Evolutionary conservation across 768 basidiomycete species (phyloP), one percentile per base, ranked within the genome.

Genomic region (Suillus spraguei): DNA sequence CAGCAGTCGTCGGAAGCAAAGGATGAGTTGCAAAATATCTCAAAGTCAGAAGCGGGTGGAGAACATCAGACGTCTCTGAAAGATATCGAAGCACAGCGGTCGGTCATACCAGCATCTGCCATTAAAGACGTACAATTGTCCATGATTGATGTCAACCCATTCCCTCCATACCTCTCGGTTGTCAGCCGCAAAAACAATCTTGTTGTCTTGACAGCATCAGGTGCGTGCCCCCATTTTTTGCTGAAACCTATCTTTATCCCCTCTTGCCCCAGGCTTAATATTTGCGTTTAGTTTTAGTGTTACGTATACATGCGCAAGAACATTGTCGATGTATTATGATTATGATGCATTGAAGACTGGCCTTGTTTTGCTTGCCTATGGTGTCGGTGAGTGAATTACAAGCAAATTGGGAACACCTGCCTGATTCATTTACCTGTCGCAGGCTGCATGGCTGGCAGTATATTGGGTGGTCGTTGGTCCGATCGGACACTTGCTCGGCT

Each of bases 301-400:
- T 49, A 74, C 85, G 0, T 96, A 94, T 70, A 91, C 92, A 0
- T 85, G 87, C 4, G 82, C 93, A 13, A 81, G 90, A 62, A 93
- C 90, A 0, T 80, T 97, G 4, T 82, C 81, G 2, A 77, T 74
- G 13, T 73, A 78, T 17, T 97, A 96, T 67, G 72, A 81, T 42
- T 94, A 90, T 72, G 78, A 84, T 64, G 80, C 94, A 0, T 77
- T 97, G 6, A 77, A 84, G 62, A 89, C 90, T 28, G 95, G 95
- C 6, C 77, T 95, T 11, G 86, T 94, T 14, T 81, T 95, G 2
- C 82, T 97, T 3, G 74, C 88, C 0, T 91, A 83, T 70, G 94
- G 94, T 35, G 65, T 83, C 17, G 90, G 90, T 86, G 60, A 42
- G 81, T 68, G 47, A 4, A 32, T 58, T 28, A 7, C 39, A 35